Evolutionary conservation across 441 rosid species (phyloP).

Genomic region (Jatropha multifida): DNA sequence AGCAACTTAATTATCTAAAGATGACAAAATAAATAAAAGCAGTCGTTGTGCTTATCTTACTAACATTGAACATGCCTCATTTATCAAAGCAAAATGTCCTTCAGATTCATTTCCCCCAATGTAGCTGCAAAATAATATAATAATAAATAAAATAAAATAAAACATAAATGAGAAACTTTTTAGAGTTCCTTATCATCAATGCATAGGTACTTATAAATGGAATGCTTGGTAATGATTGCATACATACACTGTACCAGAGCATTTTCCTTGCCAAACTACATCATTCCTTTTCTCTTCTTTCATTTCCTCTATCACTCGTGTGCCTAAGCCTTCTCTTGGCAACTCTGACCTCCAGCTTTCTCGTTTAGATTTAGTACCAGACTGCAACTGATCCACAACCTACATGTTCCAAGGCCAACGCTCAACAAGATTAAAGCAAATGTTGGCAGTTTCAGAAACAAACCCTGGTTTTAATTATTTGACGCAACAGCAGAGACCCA

Average conservation of each 20-base stretch:
- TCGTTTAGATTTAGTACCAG: slow-evolving; percentile 72
- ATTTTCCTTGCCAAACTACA: slow-evolving; percentile 90
- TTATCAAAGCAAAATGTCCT: slow-evolving; percentile 93
- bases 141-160: not conserved
- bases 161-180: slow-evolving; percentile 3
- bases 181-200: slow-evolving; percentile 10
- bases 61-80: slow-evolving; percentile 96
- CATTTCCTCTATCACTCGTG: slow-evolving; percentile 60
- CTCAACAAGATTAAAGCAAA: not conserved
- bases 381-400: slow-evolving; percentile 94
- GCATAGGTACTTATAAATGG: not conserved
- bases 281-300: slow-evolving; percentile 72
- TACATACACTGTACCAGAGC: slow-evolving; percentile 99
- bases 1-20: not conserved
- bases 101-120: slow-evolving; percentile 88
- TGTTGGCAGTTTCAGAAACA: not conserved
- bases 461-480: not conserved
- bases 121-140: slow-evolving; percentile 54
- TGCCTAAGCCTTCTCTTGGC: slow-evolving; percentile 73
- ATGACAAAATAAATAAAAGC: not conserved
- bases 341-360: slow-evolving; percentile 59
- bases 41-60: slow-evolving; percentile 34
- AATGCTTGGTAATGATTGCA: slow-evolving; percentile 27
- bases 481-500: not conserved
- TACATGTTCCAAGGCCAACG: slow-evolving; percentile 29